phyloP scores from a whole-genome alignment of 257 asterid genomes.

The Avicennia marina region DNA sequence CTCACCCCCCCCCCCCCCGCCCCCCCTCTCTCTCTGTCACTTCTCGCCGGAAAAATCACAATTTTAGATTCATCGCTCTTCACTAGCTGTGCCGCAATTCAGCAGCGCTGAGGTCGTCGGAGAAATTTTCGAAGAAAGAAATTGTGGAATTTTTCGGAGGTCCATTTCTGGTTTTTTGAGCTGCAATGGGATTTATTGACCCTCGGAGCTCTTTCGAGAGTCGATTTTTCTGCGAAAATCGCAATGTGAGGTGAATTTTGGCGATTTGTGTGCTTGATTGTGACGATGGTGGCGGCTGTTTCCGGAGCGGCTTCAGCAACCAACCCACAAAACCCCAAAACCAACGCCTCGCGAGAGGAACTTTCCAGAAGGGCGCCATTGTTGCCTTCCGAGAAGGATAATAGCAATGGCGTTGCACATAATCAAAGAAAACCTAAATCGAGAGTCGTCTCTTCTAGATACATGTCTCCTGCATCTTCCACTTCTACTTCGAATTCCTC shows the following conservation, averaged over 20 bases:
- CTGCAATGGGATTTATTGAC: slow-evolving; percentile 25
- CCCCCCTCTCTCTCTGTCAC: slow-evolving; percentile 20
- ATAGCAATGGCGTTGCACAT: slow-evolving; percentile 40
- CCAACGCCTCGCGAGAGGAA: slow-evolving; percentile 31
- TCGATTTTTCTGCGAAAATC: not conserved
- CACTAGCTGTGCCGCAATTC: not conserved
- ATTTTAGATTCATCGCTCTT: not conserved
- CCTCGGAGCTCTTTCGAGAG: not conserved
- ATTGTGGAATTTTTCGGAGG: too few relatives aligned
- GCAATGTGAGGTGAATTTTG: slow-evolving; percentile 51
- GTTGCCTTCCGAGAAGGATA: slow-evolving; percentile 71
- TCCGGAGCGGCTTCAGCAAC: slow-evolving; percentile 71
- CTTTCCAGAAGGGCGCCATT: slow-evolving; percentile 57
- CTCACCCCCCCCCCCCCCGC: slow-evolving; percentile 4
- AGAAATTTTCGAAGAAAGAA: too few relatives aligned
- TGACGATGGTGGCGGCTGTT: slow-evolving; percentile 84
- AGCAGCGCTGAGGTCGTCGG: too few relatives aligned
- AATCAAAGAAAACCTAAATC: slow-evolving; percentile 67
- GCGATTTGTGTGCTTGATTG: slow-evolving; percentile 23
- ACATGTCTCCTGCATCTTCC: slow-evolving; percentile 78
- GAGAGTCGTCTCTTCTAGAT: slow-evolving; percentile 66
- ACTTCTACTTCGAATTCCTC: slow-evolving; percentile 66
- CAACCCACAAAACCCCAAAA: slow-evolving; percentile 41
- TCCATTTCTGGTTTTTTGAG: slow-evolving; percentile 7
- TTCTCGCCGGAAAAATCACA: slow-evolving; percentile 30